A percentile compares a stretch with the other conserved stretches of the same genome.
These are phyloP conservation scores for Pyricularia sp. DNA, from an alignment of 2,329 filamentous ascomycete genomes.

Conservation along the genomic window DNA sequence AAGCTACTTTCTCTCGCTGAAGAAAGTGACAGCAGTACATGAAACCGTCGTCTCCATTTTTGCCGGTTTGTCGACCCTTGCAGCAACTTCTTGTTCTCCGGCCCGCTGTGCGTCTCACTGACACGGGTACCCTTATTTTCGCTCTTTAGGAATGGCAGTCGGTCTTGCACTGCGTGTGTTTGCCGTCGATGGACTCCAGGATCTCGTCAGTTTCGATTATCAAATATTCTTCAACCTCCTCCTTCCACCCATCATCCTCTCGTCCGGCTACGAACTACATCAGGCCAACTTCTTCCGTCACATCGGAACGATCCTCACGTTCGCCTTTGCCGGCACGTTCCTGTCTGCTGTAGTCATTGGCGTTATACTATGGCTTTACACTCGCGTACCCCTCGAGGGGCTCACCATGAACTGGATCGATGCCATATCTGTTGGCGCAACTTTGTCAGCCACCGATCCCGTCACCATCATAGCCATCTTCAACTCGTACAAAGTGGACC, in stretches of 20 bases:
- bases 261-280: constrained; percentile 92
- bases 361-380: constrained; percentile 78
- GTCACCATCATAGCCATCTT: constrained; percentile 98
- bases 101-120: neutral
- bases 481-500: constrained; percentile 98
- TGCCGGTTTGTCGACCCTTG: constrained; percentile 45
- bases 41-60: constrained; percentile 98
- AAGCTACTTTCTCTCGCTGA: constrained; percentile 91
- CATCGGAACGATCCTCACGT: constrained; percentile 92
- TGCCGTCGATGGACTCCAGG: constrained; percentile 70
- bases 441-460: constrained; percentile 89
- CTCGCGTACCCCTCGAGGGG: constrained; percentile 71
- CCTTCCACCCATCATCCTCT: constrained; percentile 94
- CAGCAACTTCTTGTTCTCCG: neutral
- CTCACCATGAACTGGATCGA: constrained; percentile 85
- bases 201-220: constrained; percentile 88
- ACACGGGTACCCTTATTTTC: constrained; percentile 1
- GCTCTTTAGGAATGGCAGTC: constrained; percentile 70
- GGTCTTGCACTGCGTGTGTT: constrained; percentile 77
- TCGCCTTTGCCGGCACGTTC: constrained; percentile 94
- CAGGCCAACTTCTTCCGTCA: constrained; percentile 99
- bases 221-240: constrained; percentile 99
- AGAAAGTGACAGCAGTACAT: constrained; percentile 93
- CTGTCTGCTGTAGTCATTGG: constrained; percentile 93
- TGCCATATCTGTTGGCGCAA: constrained; percentile 91